Conservation (phyloP, 2,329 filamentous ascomycete species). For the Clarireedia hainanense region DNA sequence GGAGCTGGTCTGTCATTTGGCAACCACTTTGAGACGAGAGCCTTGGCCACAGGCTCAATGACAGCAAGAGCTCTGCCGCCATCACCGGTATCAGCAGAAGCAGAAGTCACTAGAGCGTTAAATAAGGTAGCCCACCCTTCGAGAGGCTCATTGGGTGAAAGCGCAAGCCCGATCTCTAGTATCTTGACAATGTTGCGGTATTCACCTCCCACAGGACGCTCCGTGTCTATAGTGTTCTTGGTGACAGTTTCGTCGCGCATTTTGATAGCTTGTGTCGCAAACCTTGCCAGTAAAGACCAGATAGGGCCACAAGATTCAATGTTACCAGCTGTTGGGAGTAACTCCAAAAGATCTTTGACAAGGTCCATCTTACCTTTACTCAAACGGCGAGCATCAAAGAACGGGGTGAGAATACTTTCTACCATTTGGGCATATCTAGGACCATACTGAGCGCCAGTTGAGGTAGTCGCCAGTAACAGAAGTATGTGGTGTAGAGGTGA, state of each 20-base stretch:
- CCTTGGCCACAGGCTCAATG: slow-evolving; percentile 62
- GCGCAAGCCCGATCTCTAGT: slow-evolving; percentile 51
- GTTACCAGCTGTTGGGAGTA: slow-evolving; percentile 20
- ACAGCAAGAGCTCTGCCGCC: slow-evolving; percentile 57
- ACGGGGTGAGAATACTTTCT: slow-evolving; percentile 47
- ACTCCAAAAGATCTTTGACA: slow-evolving; percentile 24
- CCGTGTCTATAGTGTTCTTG: slow-evolving; percentile 29
- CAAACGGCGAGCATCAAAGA: slow-evolving; percentile 38
- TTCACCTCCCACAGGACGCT: slow-evolving; percentile 52
- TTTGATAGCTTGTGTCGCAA: slow-evolving; percentile 19
- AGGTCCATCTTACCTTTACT: slow-evolving; percentile 32
- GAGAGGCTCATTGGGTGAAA: slow-evolving; percentile 23
- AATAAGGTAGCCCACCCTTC: slow-evolving; percentile 45
- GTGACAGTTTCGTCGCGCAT: slow-evolving; percentile 13
- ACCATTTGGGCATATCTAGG: slow-evolving; percentile 30
- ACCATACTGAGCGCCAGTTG: slow-evolving; percentile 20
- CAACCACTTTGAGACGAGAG: slow-evolving; percentile 35
- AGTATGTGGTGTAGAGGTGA: slow-evolving; percentile 61
- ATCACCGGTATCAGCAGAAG: slow-evolving; percentile 58
- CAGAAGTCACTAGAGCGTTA: slow-evolving; percentile 45
- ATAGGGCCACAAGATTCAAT: slow-evolving; percentile 23
- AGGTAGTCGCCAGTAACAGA: slow-evolving; percentile 39
- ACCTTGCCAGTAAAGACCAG: slow-evolving; percentile 26
- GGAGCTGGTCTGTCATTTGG: slow-evolving; percentile 7
- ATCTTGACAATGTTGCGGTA: slow-evolving; percentile 64